Base-by-base conservation (phyloP, 768 basidiomycete genomes). In the Tulasnella sp. region DNA sequence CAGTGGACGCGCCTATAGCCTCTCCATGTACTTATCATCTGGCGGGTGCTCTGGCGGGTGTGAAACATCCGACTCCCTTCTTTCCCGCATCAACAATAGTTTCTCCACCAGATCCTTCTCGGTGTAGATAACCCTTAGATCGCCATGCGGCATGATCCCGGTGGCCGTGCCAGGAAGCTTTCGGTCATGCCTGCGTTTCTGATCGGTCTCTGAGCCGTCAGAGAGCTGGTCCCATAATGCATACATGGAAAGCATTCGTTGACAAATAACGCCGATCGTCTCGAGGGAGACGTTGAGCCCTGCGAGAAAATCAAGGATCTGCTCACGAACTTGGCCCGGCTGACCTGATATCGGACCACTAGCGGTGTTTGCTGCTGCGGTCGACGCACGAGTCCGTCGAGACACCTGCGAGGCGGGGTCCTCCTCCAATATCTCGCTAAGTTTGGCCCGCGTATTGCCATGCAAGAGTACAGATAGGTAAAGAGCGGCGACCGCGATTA, bases 161-260 rank as follows among this genome's bases (percentile, higher is more conserved):
- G 58, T 59, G n/a, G n/a, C 49, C 4, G 17, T 49, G 29, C 58
- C 58, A 19, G 58, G 58, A 21, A 59, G 30, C 45, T 49, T 51
- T 23, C 48, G 44, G 10, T 59, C 49, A 9, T 38, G 29, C 30
- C 48, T 51, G 29, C 58, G 26, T 17, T 38, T 59, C 3, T 47
- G 43, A 47, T 85, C 81, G 62, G 89, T 85, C 58, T 81, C 82
- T 71, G 90, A 91, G 8, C 80, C 75, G 41, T 63, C 62, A 8
- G 61, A 24, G 24, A 63, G 26, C 15, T 49, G 30, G 29, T 88
- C 86, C 91, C 94, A 97, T 0, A 93, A 78, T 3, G 86, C 80
- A 71, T 97, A 98, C 32, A 96, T 72, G 3, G 86, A 81, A 56
- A 97, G 78, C 64, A 98, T 89, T 73, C 98, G 89, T 68, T 97